Conservation (phyloP, 2,329 filamentous ascomycete species). For the Verticillium longisporum region DNA sequence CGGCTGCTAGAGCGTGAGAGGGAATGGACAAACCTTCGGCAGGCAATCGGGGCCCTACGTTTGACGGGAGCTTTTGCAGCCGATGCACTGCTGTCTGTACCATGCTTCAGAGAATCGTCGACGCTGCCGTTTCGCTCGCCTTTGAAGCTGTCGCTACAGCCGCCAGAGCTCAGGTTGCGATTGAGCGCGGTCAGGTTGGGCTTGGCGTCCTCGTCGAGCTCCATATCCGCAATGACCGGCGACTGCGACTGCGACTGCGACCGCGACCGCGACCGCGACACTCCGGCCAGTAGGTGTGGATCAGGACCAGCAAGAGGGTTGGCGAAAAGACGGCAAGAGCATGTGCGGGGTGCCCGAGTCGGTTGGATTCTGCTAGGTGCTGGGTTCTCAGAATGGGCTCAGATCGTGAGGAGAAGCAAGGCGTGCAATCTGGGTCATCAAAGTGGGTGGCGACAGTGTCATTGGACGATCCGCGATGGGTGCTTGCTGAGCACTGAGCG, state of each 20-base stretch:
- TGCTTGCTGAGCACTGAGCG: neutral
- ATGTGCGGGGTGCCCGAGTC: neutral
- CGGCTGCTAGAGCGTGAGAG: neutral
- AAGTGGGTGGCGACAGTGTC: neutral
- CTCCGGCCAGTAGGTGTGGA: neutral
- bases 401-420: neutral
- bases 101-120: neutral
- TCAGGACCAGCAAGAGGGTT: neutral
- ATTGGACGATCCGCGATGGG: neutral
- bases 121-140: conserved; percentile 1
- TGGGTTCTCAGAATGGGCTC: neutral
- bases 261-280: neutral
- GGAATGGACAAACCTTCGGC: conserved; percentile 35
- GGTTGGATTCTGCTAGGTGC: neutral
- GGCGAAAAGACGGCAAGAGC: neutral
- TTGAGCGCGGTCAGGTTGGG: conserved; percentile 6
- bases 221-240: conserved; percentile 3
- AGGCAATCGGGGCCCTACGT: conserved; percentile 44
- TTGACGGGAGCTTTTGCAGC: conserved; percentile 26
- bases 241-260: neutral
- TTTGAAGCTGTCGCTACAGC: conserved; percentile 3
- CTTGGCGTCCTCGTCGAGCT: conserved; percentile 10
- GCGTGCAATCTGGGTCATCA: neutral
- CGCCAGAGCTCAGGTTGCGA: conserved; percentile 3
- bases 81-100: neutral